These are phyloP conservation scores for Macrocybe gigantea DNA, from an alignment of 768 basidiomycete species.

Conservation along the genomic window DNA sequence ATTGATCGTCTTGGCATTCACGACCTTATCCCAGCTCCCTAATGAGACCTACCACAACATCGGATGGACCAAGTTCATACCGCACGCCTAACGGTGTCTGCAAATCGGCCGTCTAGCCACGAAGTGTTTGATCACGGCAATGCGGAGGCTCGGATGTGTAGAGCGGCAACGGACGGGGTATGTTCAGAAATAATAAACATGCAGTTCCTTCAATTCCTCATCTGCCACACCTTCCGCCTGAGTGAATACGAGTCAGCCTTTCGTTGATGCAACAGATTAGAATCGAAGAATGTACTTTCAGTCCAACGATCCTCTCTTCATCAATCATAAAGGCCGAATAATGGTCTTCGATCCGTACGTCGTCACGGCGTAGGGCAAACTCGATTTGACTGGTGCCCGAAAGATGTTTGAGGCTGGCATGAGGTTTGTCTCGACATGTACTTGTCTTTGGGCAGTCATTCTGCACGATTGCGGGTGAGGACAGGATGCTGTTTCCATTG, in stretches of 20 bases:
- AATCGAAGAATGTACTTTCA: conserved; percentile 9
- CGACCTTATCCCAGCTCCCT: too few species aligned
- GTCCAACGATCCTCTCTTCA: conserved; percentile 14
- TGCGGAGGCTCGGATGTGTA: too few species aligned
- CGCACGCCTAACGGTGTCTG: too few species aligned
- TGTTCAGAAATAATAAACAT: conserved; percentile 8
- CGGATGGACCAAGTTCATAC: too few species aligned
- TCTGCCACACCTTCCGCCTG: conserved; percentile 7
- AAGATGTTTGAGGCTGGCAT: conserved; percentile 9
- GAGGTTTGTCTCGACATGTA: conserved; percentile 1
- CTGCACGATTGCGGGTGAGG: background rate
- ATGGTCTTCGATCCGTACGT: conserved; percentile 3
- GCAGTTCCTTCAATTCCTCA: conserved; percentile 11
- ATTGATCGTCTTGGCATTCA: too few species aligned
- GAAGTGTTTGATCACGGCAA: too few species aligned
- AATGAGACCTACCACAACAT: too few species aligned
- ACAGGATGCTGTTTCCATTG: too few species aligned
- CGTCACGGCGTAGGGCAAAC: conserved; percentile 8
- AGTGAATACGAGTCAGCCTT: background rate
- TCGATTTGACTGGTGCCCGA: conserved; percentile 4
- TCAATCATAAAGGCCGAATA: conserved; percentile 17
- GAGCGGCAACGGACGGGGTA: background rate
- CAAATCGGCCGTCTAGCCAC: too few species aligned
- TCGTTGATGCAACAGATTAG: background rate
- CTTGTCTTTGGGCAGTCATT: background rate